Conservation (phyloP, 2,329 filamentous ascomycete genomes). For the Rhinocladiella mackenziei region DNA sequence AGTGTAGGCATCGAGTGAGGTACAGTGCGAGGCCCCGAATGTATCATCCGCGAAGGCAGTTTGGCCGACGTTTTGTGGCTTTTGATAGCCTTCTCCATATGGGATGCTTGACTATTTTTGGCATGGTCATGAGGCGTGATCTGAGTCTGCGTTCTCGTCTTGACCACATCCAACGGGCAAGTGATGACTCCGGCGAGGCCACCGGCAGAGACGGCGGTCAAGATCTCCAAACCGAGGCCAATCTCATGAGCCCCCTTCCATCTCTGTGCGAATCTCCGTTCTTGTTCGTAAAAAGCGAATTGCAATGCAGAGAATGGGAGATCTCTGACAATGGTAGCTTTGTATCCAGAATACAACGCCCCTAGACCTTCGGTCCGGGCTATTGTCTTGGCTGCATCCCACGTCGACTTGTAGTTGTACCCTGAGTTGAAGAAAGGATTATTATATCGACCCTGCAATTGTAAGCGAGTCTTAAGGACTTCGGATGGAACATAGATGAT, state of each 20-base stretch:
- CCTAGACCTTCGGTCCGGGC: conserved; percentile 73
- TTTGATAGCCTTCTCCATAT: conserved; percentile 25
- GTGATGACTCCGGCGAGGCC: conserved; percentile 92
- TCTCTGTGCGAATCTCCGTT: conserved; percentile 72
- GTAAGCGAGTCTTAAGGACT: conserved; percentile 93
- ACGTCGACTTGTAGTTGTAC: conserved; percentile 88
- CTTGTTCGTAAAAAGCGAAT: conserved; percentile 97
- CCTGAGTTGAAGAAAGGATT: conserved; percentile 91
- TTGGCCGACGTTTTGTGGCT: conserved; percentile 13
- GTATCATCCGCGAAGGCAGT: conserved; percentile 30
- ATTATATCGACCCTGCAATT: conserved; percentile 90
- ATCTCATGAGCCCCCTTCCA: conserved; percentile 81
- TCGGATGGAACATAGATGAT: conserved; percentile 95
- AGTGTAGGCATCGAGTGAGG: conserved; percentile 74
- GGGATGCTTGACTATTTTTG: conserved; percentile 27
- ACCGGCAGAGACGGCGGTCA: conserved; percentile 85
- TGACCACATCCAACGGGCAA: conserved; percentile 94
- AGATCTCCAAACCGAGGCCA: conserved; percentile 75
- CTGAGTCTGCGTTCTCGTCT: conserved; percentile 94
- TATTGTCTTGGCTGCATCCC: conserved; percentile 82
- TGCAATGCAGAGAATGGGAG: conserved; percentile 93
- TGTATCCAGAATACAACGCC: conserved; percentile 94
- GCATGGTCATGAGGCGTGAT: conserved; percentile 54
- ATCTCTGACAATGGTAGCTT: conserved; percentile 89
- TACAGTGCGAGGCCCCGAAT: conserved; percentile 48